A percentile compares a stretch with the other conserved stretches of the same genome.
phyloP scores from a whole-genome alignment of 2,329 filamentous ascomycete genomes.

The Aureobasidium lini region DNA sequence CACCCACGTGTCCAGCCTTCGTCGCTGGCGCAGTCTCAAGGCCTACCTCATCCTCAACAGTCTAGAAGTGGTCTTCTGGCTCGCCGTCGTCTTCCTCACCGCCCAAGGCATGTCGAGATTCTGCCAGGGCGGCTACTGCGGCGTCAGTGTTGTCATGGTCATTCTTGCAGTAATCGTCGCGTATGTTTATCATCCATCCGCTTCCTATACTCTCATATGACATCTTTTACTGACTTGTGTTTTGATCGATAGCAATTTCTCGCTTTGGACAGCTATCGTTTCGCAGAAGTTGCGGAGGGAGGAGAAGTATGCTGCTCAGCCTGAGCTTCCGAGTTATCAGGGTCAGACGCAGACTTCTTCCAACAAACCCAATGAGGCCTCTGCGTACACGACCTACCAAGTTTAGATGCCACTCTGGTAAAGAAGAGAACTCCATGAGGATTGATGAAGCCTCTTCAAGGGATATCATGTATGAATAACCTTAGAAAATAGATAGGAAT shows the following conservation, averaged over 20 bases:
- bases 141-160: not conserved
- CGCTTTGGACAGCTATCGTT: not conserved
- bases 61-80: conserved; percentile 39
- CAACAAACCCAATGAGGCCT: not conserved
- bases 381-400: not conserved
- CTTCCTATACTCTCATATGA: not conserved
- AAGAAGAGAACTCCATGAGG: no score
- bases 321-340: not conserved
- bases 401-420: not conserved
- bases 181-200: no score
- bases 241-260: not conserved
- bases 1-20: conserved; percentile 27
- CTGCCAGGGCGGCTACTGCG: not conserved
- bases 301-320: not conserved
- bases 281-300: not conserved
- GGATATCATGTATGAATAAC: no score
- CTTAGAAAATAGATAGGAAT: no score
- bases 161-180: not conserved
- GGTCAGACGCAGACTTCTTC: not conserved
- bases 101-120: not conserved
- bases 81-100: conserved; percentile 28
- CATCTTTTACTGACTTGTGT: not conserved
- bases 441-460: no score
- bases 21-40: conserved; percentile 34
- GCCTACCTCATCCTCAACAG: conserved; percentile 35